Evolutionary conservation across 164 flowering plant genomes (phyloP).

Genomic region (Platanus orientalis): DNA sequence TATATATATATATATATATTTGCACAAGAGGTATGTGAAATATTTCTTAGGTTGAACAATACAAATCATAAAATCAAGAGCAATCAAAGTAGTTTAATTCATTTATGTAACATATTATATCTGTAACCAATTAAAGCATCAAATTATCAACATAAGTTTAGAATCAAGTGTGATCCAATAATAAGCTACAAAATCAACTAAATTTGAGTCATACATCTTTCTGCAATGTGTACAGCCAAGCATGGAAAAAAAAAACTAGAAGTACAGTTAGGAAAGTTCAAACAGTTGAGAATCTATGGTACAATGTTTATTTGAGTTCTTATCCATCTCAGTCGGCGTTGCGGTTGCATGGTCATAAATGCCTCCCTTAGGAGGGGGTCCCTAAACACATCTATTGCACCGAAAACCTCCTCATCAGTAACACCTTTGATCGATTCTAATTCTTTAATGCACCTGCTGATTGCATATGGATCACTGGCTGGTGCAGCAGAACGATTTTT

Average conservation of each 20-base stretch:
- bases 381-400: slow-evolving; percentile 1
- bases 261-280: not conserved
- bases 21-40: no score
- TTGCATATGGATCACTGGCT: not conserved
- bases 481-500: not conserved
- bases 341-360: slow-evolving; percentile 3
- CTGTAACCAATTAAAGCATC: no score
- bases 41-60: no score
- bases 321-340: not conserved
- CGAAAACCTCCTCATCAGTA: slow-evolving; percentile 1
- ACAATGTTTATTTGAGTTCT: not conserved
- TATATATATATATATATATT: no score
- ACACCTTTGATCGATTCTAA: not conserved
- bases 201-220: no score
- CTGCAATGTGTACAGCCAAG: not conserved
- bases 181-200: no score
- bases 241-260: not conserved
- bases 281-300: not conserved
- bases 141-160: no score
- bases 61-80: no score
- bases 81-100: no score
- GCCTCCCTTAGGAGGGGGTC: slow-evolving; percentile 1
- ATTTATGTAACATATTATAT: no score
- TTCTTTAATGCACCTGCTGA: not conserved
- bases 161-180: no score